Evolutionary conservation across 352 stramenopile genomes (phyloP), one percentile per base, ranked within the genome.

Genomic region (Blastocystis hominis): DNA sequence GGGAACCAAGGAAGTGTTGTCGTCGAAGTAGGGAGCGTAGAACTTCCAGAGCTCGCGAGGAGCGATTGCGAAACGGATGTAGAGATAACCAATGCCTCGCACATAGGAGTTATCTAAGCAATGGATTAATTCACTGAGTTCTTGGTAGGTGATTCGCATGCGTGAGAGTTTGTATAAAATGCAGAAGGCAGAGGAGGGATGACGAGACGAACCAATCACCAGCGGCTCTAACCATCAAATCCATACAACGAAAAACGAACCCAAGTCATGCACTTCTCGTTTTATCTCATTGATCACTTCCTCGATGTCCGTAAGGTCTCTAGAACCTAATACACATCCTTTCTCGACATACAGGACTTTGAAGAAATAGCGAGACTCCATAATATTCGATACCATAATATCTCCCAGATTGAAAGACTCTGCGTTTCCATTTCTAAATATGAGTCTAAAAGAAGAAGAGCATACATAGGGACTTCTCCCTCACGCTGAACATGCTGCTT

Each of bases 101-200:
- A 84, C 42, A 63, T 55, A 84, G 0, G 38, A 17, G 20, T 24
- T 17, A 68, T 64, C 72, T 1, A 13, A 61, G 50, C 44, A 30
- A 42, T 84, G 72, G 44, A 84, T 56, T 50, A 84, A 44, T 9
- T 42, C 30, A n/a, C 0, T 84, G 1, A 84, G 24, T 34, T 84
- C 72, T 44, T 66, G 46, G 30, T 66, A 84, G 13, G 72, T 84
- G 17, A 84, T n/a, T 10, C 72, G 72, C 72, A 64, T 68, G 15
- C 50, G 42, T 17, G 72, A 56, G 20, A 84, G 47, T 6, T 64
- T 56, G 40, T 84, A 84, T 7, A 84, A 30, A n/a, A 84, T 84
- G 44, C 72, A 84, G 24, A 84, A 84, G 54, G 72, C 72, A 40
- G 72, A 84, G 30, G 72, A 84, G 34, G 72, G 72, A 84, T 84